Base-by-base conservation (phyloP, 768 basidiomycete species). In the Cyathus striatus region DNA sequence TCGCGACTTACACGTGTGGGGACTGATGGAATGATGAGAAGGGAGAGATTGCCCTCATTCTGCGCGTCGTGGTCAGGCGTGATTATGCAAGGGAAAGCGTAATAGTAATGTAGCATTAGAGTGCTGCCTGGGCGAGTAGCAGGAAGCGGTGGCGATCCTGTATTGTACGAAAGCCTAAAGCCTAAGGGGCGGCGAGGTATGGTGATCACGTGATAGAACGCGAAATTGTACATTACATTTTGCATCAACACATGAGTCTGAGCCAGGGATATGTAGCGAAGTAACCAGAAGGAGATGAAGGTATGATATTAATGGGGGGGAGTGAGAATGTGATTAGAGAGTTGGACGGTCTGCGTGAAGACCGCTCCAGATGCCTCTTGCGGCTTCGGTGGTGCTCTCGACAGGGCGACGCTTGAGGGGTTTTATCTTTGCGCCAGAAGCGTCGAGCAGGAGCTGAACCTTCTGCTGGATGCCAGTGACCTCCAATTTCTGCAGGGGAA, bases 361-460 rank as follows among this genome's bases (percentile, higher is more conserved):
- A 16, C 90, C 89, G 58, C 84, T 87, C 90, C 90, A 93, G 49
- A 93, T 88, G 41, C 91, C 91, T 59, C 91, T 81, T 7, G 87
- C 73, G 14, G 88, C 76, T 65, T 89, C 86, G 39, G 84, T 81
- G 22, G 76, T 78, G 56, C 86, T 89, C 69, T 88, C 81, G 22
- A 95, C 84, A 14, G 76, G 71, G 46, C 79, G 73, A 51, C 83
- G 76, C 59, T 91, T 90, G 55, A 93, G 66, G 12, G 83, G 72
- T 58, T 81, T 82, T 44, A 94, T 91, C 64, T 90, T 88, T 35
- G 83, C 79, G 18, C 92, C 92, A 5, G 89, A 91, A 24, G 91
- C 80, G 61, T 91, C 90, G 38, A 95, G 78, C 30, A 94, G 69
- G 22, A 95, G 78, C 49, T 86, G 72, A 43, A 91, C 77, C 64